phyloP scores from a whole-genome alignment of 768 basidiomycete genomes.

The Megacollybia marginata region DNA sequence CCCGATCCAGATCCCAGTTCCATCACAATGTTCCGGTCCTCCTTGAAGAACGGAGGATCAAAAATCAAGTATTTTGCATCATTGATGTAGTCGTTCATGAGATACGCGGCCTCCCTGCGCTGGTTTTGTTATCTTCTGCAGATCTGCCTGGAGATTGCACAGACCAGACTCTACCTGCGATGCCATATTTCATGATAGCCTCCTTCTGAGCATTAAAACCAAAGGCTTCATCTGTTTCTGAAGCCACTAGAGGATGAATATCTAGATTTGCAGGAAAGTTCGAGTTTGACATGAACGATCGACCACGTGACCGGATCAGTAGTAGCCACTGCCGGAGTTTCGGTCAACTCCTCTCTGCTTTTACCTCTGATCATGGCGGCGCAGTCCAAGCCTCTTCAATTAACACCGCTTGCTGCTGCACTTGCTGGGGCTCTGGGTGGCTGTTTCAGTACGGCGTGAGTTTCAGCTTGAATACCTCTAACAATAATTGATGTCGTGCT shows the following conservation, averaged over 20 bases:
- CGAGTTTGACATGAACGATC: conserved; percentile 12
- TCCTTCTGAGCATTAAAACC: conserved; percentile 31
- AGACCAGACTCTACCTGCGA: conserved; percentile 83
- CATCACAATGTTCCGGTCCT: conserved; percentile 30
- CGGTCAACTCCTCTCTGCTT: background rate
- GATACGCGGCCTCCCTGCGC: conserved; percentile 68
- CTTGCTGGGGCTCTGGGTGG: conserved; percentile 91
- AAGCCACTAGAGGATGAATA: conserved; percentile 23
- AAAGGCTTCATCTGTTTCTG: background rate
- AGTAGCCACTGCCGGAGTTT: background rate
- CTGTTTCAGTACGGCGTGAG: conserved; percentile 90
- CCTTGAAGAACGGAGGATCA: conserved; percentile 43
- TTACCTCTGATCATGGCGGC: conserved; percentile 28
- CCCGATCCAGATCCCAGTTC: conserved; percentile 82
- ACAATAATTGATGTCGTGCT: background rate
- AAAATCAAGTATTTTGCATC: conserved; percentile 29
- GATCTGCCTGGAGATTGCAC: too few species aligned
- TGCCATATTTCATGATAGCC: conserved; percentile 68
- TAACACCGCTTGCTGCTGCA: conserved; percentile 86
- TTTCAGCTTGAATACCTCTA: conserved; percentile 13
- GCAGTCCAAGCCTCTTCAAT: conserved; percentile 52
- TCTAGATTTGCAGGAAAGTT: conserved; percentile 34
- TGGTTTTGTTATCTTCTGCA: background rate
- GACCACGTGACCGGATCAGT: background rate
- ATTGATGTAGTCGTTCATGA: conserved; percentile 47